These are phyloP conservation scores for Aspergillus cavernicola DNA, from an alignment of 495 filamentous ascomycete species.

Conservation along the genomic window DNA sequence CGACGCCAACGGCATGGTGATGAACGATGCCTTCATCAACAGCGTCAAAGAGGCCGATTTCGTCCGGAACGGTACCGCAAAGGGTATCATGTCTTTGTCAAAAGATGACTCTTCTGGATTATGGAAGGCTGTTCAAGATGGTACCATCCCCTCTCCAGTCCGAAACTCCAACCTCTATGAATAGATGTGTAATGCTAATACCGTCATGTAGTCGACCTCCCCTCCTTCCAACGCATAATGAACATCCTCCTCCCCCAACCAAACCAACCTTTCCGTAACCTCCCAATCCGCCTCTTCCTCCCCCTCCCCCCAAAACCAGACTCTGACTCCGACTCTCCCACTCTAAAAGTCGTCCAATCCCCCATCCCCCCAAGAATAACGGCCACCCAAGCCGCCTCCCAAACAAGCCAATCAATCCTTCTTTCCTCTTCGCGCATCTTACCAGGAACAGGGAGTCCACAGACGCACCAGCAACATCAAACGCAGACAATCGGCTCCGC, in stretches of 20 bases:
- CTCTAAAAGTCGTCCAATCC: slow-evolving; percentile 67
- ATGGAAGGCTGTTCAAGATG: slow-evolving; percentile 79
- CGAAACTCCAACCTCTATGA: neutral
- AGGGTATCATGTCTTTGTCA: slow-evolving; percentile 87
- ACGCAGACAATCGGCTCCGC: slow-evolving; percentile 78
- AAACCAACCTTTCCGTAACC: slow-evolving; percentile 66
- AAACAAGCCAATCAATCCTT: slow-evolving; percentile 21
- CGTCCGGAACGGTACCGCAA: slow-evolving; percentile 83
- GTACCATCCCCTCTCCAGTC: slow-evolving; percentile 44
- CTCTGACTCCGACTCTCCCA: slow-evolving; percentile 29
- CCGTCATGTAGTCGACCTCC: slow-evolving; percentile 65
- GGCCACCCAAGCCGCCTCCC: slow-evolving; percentile 18
- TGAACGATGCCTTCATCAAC: slow-evolving; percentile 87
- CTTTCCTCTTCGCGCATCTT: slow-evolving; percentile 26
- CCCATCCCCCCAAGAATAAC: slow-evolving; percentile 53
- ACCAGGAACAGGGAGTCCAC: neutral
- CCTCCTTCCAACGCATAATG: slow-evolving; percentile 68
- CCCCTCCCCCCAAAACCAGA: slow-evolving; percentile 55
- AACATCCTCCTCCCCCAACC: slow-evolving; percentile 73
- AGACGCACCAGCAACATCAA: slow-evolving; percentile 34
- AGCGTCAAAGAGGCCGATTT: slow-evolving; percentile 95
- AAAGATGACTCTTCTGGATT: slow-evolving; percentile 83
- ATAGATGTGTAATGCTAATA: neutral
- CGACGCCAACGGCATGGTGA: slow-evolving; percentile 56
- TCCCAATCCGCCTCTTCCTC: slow-evolving; percentile 85